Evolutionary conservation across 2,329 filamentous ascomycete genomes (phyloP), one percentile per base, ranked within the genome.

Genomic region (Alternaria viburni): DNA sequence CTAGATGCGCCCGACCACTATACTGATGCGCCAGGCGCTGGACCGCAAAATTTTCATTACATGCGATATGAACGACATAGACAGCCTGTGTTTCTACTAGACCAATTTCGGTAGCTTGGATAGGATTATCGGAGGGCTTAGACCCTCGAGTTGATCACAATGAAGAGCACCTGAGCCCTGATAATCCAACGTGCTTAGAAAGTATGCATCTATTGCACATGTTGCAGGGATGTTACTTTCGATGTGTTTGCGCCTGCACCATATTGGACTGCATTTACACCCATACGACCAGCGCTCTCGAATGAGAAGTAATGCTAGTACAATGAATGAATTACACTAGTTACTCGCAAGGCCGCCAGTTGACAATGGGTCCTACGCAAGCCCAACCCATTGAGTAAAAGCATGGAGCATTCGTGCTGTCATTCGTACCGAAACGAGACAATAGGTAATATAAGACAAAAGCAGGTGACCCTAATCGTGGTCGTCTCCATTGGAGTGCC

Each of bases 1-100:
- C 19, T 79, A 69, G 36, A 46, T 19, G 25, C 5, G 12, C 36
- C 21, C n/a, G 8, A 30, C 23, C 45, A 30, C 41, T 21, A 17
- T 57, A 51, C 51, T n/a, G 54, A 57, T 41, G 52, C 52, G 36
- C 21, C 30, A 36, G 45, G 17, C 28, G 44, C n/a, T 43, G 30
- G 25, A 54, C 15, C 21, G 23, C 32, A 25, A n/a, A 12, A 17
- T 26, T 52, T 52, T 25, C 28, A 25, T 52, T 23, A 41, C 15
- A 41, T 52, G 30, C 49, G 49, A 52, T 52, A 7, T 52, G 36
- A 10, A 52, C 49, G 28, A 41, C 30, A 41, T 52, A 41, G 19
- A 52, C 49, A 36, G 30, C 49, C 32, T 41, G 28, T 52, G 32
- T 41, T 21, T n/a, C 36, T 52, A 25, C 49, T 41, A 36, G 30